Evolutionary conservation across 257 asterid species (phyloP), one percentile per base, ranked within the genome.

Genomic region (Solanum virginianum): DNA sequence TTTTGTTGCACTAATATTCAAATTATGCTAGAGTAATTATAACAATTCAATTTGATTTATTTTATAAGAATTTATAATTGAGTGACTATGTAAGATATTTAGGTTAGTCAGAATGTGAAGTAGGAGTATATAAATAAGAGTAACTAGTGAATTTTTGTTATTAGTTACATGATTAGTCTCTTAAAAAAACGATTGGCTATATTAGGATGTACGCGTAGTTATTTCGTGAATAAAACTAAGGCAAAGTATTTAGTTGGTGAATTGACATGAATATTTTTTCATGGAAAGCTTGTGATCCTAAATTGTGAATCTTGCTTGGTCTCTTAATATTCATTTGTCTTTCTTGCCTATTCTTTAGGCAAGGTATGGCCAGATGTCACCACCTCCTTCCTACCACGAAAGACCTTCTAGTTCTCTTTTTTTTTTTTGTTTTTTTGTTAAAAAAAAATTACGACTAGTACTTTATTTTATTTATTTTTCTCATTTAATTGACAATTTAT

Each of bases 271-370:
- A 41, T 80, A 55, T 53, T 39, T n/a, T 66, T 82, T 86, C 92
- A 88, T 86, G 87, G 55, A 80, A 79, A 83, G 49, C 86, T 13
- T 86, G 90, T 88, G 92, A 89, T 62, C 36, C 56, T 54, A 49
- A 39, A 80, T 69, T 87, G 85, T 85, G 91, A 85, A 29, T 74
- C 77, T 29, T 65, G 84, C 43, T 8, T 80, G 7, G 12, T 43
- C 59, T 41, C 56, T 69, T 7, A 6, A 10, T 36, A 57, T 69
- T 51, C 69, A 18, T 4, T 59, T 29, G 41, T 26, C 51, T 22
- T 84, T 2, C 49, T 81, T 84, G 84, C 89, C 91, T 80, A 75
- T 80, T 36, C 68, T 65, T 57, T 32, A 60, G 88, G 88, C 72
- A 81, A 86, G 59, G 84, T 87, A 87, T 87, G 84, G 53, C 85